Base-by-base conservation (phyloP, 495 filamentous ascomycete genomes). In the Copromyces sp. region DNA sequence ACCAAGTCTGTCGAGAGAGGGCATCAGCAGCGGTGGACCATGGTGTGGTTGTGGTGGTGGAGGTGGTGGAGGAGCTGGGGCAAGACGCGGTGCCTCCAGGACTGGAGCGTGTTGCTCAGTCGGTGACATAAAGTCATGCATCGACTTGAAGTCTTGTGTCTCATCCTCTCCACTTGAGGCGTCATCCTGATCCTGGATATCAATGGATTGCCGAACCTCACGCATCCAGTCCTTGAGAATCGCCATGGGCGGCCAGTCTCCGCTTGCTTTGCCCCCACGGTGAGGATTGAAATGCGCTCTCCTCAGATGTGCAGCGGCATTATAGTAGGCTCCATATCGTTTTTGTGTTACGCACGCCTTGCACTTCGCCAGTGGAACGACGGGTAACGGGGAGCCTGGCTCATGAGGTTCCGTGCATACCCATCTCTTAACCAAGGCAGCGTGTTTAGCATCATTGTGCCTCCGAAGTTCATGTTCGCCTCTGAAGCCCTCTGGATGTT, bases 291-390 rank as follows among this genome's bases (percentile, higher is more conserved):
- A 99, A 78, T 99, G 95, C 16, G 93, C 93, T 37, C 95, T 88
- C 40, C 94, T 89, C 11, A 99, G 85, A 81, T 98, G 95, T 6
- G 95, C 95, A 11, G 95, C 94, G 3, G 95, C 95, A 75, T 99
- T 99, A 77, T 99, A 98, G 80, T 99, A 97, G n/a, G 92, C 94
- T 0, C 92, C 92, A 76, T 99, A 99, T 78, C 95, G 95, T 72
- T 90, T 89, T 71, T 86, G 81, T 53, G 87, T 91, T 24, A 89
- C 85, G 73, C 95, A 99, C 68, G 92, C 90, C 80, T 97, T 97
- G 86, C 95, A 99, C 76, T 91, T 94, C 16, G 88, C 85, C 17
- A 99, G 86, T 7, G 86, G 83, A 72, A 95, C 91, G 38, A 90
- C 87, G 32, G 89, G 88, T 74, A 84, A 84, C 5, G 84, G 84